Base-by-base conservation (phyloP, 2,329 filamentous ascomycete genomes). In the Colletotrichum limetticola region DNA sequence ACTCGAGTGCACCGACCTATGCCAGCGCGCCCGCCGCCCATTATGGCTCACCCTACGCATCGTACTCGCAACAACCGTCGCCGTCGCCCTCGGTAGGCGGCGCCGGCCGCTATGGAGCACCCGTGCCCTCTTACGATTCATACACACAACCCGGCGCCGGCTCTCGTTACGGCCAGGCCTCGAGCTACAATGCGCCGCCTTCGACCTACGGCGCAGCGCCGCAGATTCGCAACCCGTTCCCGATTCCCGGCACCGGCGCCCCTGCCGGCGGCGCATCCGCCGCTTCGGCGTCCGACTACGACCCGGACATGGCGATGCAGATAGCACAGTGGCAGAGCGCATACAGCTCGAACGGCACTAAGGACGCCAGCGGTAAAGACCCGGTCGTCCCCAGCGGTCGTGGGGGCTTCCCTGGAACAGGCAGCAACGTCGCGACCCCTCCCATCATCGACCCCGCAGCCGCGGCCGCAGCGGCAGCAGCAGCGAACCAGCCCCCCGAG, bases 241-340 rank as follows among this genome's bases (percentile, higher is more conserved):
- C 92, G 12, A 87, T 89, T 16, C 92, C 93, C 26, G 87, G 86
- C 74, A 83, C 78, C 77, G 81, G 42, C 42, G 42, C 6, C 14
- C 37, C 37, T 49, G 19, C 19, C 16, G 19, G 7, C 42, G 42
- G 37, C 37, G 37, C 37, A 42, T 42, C 42, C 19, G 19, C 16
- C 42, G 42, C 42, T 3, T 19, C 42, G 7, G 19, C 79, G 68
- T 78, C 77, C 75, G 86, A 87, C 75, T 90, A 87, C 79, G 89
- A 98, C 78, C 91, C 94, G 3, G 95, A 98, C 77, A 93, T 94
- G 86, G 95, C 97, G 71, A 95, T 94, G 35, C 94, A 97, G 82
- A 95, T 98, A 74, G 95, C 95, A 61, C 94, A 97, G 82, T 98
- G 96, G 95, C 95, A 97, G 83, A 96, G 93, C 82, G 94, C 95